A percentile compares a stretch with the other conserved stretches of the same genome.
Evolutionary conservation across 768 basidiomycete genomes (phyloP).

Genomic region (Collybiopsis luxurians): DNA sequence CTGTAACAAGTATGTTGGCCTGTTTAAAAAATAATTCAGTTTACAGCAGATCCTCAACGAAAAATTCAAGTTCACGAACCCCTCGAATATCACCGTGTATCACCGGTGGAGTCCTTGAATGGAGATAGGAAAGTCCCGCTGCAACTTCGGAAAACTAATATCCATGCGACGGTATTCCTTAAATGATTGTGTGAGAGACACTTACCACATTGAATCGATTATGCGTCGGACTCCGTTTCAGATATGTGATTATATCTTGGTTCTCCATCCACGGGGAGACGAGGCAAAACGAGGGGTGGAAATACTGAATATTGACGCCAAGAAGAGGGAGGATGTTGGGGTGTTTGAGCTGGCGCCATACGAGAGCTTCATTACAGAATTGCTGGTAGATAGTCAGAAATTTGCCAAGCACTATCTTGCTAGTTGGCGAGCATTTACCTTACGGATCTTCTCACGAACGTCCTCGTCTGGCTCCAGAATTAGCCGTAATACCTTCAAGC

Average conservation of each 20-base stretch:
- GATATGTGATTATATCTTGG: slow-evolving; percentile 11
- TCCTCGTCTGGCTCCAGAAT: no score
- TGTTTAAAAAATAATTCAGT: neutral
- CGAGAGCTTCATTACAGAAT: slow-evolving; percentile 16
- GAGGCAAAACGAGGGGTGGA: slow-evolving; percentile 14
- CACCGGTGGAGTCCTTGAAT: slow-evolving; percentile 18
- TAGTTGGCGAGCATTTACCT: neutral
- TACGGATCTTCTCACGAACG: neutral
- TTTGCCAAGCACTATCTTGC: no score
- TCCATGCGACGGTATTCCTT: no score
- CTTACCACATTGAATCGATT: neutral
- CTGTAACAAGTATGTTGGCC: slow-evolving; percentile 5
- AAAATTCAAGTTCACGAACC: neutral
- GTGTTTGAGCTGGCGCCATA: slow-evolving; percentile 18
- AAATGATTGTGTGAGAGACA: neutral
- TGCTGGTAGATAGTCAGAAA: no score
- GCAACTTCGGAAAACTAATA: slow-evolving; percentile 31
- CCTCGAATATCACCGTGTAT: slow-evolving; percentile 15
- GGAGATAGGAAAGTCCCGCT: slow-evolving; percentile 30
- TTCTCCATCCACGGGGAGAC: slow-evolving; percentile 21
- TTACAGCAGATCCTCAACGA: neutral
- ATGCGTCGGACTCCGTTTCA: neutral
- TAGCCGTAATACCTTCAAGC: no score
- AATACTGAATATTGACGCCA: slow-evolving; percentile 13
- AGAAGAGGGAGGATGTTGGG: slow-evolving; percentile 18